phyloP scores from a whole-genome alignment of 768 basidiomycete species.

The Leccinum rimulosum region DNA sequence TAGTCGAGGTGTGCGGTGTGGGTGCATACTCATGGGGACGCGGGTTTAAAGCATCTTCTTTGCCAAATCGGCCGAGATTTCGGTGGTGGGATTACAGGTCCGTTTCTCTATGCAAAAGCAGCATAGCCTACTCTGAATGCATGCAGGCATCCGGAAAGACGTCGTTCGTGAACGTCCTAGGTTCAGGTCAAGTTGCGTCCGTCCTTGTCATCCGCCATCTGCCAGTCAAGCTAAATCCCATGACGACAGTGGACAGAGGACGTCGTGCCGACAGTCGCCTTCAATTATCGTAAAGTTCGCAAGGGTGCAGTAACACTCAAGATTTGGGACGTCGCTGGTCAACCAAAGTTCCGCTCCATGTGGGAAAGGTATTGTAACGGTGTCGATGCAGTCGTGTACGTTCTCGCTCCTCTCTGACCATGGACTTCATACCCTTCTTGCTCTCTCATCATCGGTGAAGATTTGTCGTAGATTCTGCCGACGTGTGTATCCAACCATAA shows the following conservation, averaged over 20 bases:
- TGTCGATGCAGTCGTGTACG: constrained; percentile 89
- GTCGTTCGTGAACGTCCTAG: constrained; percentile 89
- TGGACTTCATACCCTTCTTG: background rate
- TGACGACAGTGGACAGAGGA: constrained; percentile 83
- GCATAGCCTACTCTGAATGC: background rate
- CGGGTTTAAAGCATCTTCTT: constrained; percentile 66
- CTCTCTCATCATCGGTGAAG: constrained; percentile 41
- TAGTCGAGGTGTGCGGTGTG: background rate
- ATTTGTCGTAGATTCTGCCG: constrained; percentile 89
- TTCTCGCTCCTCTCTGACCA: background rate
- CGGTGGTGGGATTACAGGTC: constrained; percentile 89
- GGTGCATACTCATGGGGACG: background rate
- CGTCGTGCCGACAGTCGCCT: constrained; percentile 94
- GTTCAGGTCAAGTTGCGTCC: constrained; percentile 63
- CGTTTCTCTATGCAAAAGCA: background rate
- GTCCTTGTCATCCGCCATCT: background rate
- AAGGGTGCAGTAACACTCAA: constrained; percentile 91
- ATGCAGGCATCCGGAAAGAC: constrained; percentile 90
- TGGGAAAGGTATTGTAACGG: constrained; percentile 95
- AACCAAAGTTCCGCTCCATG: constrained; percentile 92
- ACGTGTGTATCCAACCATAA: constrained; percentile 51
- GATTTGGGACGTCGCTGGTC: constrained; percentile 95
- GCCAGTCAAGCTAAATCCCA: background rate
- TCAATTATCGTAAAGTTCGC: constrained; percentile 84
- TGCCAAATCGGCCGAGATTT: constrained; percentile 82